These are phyloP conservation scores for Delitschia confertaspora DNA, from an alignment of 495 filamentous ascomycete species.

Conservation along the genomic window DNA sequence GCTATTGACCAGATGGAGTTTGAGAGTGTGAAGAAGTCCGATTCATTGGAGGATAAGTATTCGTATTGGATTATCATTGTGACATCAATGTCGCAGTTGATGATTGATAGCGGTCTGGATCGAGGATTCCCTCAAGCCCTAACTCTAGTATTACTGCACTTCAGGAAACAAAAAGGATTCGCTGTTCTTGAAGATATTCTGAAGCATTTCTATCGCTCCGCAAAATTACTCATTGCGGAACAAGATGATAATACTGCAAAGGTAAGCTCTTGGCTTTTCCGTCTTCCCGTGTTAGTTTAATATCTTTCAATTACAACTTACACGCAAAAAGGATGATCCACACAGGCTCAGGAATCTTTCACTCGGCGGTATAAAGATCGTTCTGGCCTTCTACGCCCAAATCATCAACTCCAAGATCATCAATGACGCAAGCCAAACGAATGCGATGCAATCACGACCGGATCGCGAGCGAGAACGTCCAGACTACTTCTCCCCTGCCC, in stretches of 20 bases:
- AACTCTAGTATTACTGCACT: slow-evolving; percentile 71
- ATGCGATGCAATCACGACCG: slow-evolving; percentile 47
- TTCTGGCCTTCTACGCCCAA: slow-evolving; percentile 70
- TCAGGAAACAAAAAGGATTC: slow-evolving; percentile 73
- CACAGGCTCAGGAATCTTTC: slow-evolving; percentile 22
- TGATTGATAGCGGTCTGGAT: slow-evolving; percentile 61
- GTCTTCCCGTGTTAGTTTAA: too few relatives aligned
- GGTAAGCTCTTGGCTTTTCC: too few relatives aligned
- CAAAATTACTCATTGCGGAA: slow-evolving; percentile 39
- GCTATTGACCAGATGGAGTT: slow-evolving; percentile 57
- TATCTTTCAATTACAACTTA: too few relatives aligned
- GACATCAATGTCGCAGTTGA: slow-evolving; percentile 63
- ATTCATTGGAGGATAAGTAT: slow-evolving; percentile 46
- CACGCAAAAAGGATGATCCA: slow-evolving; percentile 13
- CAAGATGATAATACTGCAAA: slow-evolving; percentile 38
- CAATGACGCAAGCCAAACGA: slow-evolving; percentile 59
- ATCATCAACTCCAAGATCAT: slow-evolving; percentile 70
- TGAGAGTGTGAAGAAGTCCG: slow-evolving; percentile 37
- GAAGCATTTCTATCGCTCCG: slow-evolving; percentile 59
- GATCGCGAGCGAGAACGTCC: slow-evolving; percentile 45
- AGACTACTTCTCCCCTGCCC: slow-evolving; percentile 61
- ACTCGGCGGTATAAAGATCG: slow-evolving; percentile 62
- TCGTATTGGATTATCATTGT: slow-evolving; percentile 75
- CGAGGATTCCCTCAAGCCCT: slow-evolving; percentile 57
- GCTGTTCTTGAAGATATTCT: slow-evolving; percentile 64